Evolutionary conservation across 148 eudicot genomes (phyloP).

Genomic region (Mesembryanthemum crystallinum): DNA sequence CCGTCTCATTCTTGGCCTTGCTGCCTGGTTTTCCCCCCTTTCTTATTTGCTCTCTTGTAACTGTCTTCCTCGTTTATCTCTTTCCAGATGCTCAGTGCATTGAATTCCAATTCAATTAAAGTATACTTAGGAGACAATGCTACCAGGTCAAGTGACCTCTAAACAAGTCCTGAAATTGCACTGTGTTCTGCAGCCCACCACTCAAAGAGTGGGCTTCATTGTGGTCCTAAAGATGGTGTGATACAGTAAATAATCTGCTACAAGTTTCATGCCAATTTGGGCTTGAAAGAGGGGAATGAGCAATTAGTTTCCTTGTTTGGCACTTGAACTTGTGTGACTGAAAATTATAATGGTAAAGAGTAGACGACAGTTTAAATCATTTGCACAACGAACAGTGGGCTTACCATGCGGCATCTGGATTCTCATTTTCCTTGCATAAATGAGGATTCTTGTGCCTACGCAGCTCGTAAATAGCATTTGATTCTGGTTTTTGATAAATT

Average conservation of each 20-base stretch:
- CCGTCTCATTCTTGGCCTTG: too few species aligned
- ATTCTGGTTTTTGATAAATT: conserved; percentile 88
- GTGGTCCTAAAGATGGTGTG: background rate
- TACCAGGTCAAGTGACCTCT: background rate
- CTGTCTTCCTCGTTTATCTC: too few species aligned
- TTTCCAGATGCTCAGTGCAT: too few species aligned
- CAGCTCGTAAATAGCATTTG: conserved; percentile 68
- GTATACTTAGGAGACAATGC: background rate
- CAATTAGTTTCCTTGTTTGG: background rate
- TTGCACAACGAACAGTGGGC: conserved; percentile 12
- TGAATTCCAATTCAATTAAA: too few species aligned
- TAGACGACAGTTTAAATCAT: background rate
- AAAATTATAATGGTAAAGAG: background rate
- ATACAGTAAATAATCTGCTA: background rate
- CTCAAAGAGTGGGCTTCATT: background rate
- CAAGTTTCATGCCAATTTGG: background rate
- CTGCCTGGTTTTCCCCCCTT: too few species aligned
- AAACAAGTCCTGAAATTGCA: background rate
- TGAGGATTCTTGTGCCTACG: conserved; percentile 88
- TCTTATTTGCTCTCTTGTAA: too few species aligned
- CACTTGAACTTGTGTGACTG: background rate
- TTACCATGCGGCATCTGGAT: conserved; percentile 95
- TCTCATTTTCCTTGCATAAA: conserved; percentile 80
- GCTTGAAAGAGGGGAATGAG: background rate
- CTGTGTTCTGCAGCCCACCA: background rate